A percentile compares a stretch with the other conserved stretches of the same genome.
phyloP scores from a whole-genome alignment of 805 yeast genomes.

The Candida gorgasii region DNA sequence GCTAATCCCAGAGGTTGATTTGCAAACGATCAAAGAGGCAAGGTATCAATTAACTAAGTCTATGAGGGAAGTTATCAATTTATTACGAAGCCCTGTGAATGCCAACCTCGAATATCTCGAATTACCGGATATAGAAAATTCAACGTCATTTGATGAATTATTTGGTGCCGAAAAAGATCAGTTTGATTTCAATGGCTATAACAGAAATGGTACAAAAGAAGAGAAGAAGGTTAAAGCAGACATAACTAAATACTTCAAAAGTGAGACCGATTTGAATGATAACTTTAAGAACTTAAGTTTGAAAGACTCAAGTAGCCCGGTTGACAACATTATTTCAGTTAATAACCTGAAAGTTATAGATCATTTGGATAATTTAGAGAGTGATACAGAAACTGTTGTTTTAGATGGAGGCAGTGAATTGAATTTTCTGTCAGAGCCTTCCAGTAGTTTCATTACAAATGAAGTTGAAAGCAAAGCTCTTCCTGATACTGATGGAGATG shows the following conservation, averaged over 20 bases:
- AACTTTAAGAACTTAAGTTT: constrained; percentile 9
- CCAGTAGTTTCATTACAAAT: too few relatives aligned
- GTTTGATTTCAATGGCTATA: constrained; percentile 11
- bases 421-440: too few relatives aligned
- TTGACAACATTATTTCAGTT: too few relatives aligned
- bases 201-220: background rate
- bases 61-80: constrained; percentile 35
- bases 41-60: constrained; percentile 34
- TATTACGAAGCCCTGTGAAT: constrained; percentile 30
- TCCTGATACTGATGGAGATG: too few relatives aligned
- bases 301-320: too few relatives aligned
- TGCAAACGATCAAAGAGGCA: constrained; percentile 31
- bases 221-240: background rate
- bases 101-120: constrained; percentile 16
- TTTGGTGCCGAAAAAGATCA: constrained; percentile 13
- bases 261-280: constrained; percentile 6
- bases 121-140: constrained; percentile 16
- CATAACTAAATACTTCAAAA: constrained; percentile 10
- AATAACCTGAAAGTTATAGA: too few relatives aligned
- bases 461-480: too few relatives aligned
- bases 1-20: constrained; percentile 34
- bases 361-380: constrained; percentile 18
- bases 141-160: constrained; percentile 15
- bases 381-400: constrained; percentile 32
- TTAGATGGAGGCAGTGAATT: constrained; percentile 19